Percentiles rank a stretch among this genome's conserved stretches.
These are phyloP conservation scores for Beta corolliflora DNA, from an alignment of 179 eudicot genomes.

Conservation along the genomic window DNA sequence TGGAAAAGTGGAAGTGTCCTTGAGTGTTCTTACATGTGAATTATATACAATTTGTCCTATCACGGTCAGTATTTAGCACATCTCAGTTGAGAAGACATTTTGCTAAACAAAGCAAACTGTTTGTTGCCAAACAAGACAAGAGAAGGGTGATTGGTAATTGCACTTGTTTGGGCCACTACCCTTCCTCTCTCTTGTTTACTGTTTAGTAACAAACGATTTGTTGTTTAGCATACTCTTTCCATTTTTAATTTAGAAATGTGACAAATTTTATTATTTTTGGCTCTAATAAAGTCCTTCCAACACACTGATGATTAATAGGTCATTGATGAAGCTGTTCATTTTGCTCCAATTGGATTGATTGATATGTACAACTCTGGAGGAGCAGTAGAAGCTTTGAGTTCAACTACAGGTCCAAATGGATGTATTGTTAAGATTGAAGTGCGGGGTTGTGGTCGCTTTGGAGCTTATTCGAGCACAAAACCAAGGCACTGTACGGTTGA, in stretches of 20 bases:
- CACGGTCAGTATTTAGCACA: constrained; percentile 36
- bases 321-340: constrained; percentile 35
- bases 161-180: too few species aligned
- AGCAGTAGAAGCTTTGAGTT: constrained; percentile 48
- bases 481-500: constrained; percentile 54
- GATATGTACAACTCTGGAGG: constrained; percentile 80
- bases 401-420: constrained; percentile 13
- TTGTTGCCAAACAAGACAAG: too few species aligned
- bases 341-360: constrained; percentile 72
- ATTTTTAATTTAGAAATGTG: neutral
- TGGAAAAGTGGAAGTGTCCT: constrained; percentile 40
- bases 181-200: too few species aligned
- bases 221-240: too few species aligned
- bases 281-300: neutral
- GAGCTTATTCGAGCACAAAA: constrained; percentile 54
- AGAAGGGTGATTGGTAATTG: too few species aligned
- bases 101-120: too few species aligned
- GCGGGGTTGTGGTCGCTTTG: constrained; percentile 69
- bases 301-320: constrained; percentile 33
- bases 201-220: too few species aligned
- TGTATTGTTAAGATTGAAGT: constrained; percentile 40
- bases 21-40: constrained; percentile 46
- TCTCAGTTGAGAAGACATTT: neutral
- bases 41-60: constrained; percentile 55
- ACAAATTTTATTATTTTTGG: neutral